Percentiles rank a stretch among this genome's conserved stretches.
These are phyloP conservation scores for Parastagonospora avenae DNA, from an alignment of 2,329 filamentous ascomycete genomes.

Conservation along the genomic window DNA sequence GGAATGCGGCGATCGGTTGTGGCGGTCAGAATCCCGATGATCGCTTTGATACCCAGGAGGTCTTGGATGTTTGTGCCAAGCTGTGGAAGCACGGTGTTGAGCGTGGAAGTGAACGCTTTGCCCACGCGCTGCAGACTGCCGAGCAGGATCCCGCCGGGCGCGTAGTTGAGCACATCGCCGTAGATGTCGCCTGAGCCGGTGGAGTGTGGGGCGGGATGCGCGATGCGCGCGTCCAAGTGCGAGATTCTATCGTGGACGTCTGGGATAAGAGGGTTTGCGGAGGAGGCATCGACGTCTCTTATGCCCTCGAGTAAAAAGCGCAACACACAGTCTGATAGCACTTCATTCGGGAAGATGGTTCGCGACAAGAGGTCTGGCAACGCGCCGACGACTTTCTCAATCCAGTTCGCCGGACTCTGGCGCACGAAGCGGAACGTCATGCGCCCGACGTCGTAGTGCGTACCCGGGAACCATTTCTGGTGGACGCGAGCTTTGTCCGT, in stretches of 20 bases:
- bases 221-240: conserved; percentile 16
- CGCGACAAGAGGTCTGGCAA: conserved; percentile 33
- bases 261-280: conserved; percentile 21
- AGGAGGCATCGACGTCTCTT: conserved; percentile 13
- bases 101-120: conserved; percentile 7
- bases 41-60: conserved; percentile 32
- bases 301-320: conserved; percentile 38
- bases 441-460: conserved; percentile 45
- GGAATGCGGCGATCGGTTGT: conserved; percentile 42
- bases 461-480: conserved; percentile 45
- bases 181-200: conserved; percentile 44
- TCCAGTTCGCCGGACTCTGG: conserved; percentile 29
- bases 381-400: conserved; percentile 33
- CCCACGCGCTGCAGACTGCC: conserved; percentile 20
- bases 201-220: conserved; percentile 3
- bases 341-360: conserved; percentile 41
- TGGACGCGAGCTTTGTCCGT: conserved; percentile 20
- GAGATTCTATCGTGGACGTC: conserved; percentile 18
- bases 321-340: conserved; percentile 39
- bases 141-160: conserved; percentile 31
- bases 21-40: conserved; percentile 35
- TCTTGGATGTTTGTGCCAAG: conserved; percentile 36
- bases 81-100: conserved; percentile 29
- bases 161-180: conserved; percentile 33
- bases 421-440: conserved; percentile 43